Base-by-base conservation (phyloP, 2,329 filamentous ascomycete species). In the Delphinella strobiligena region DNA sequence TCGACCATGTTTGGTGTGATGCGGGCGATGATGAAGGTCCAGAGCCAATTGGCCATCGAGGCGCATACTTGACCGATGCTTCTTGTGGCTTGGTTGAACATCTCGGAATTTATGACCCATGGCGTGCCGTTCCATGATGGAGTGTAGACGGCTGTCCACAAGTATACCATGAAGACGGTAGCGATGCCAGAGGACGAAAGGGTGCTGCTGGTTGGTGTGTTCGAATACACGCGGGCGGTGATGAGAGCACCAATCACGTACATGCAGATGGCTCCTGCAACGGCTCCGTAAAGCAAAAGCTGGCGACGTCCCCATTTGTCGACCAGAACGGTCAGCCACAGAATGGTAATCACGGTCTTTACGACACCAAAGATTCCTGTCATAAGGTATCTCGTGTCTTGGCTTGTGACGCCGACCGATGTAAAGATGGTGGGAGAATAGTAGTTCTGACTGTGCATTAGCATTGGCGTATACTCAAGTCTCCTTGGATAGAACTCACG, bases 391-490 rank as follows among this genome's bases (percentile, higher is more conserved):
- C 69, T 67, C 4, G 68, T 70, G 40, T 72, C 78, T 16, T 70
- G 72, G 4, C 74, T 73, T 1, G 60, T 68, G 11, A 82, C 63
- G 9, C 79, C 78, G 31, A 83, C 72, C 12, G 68, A 72, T 45
- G 69, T 70, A 66, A 86, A 84, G 9, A 85, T 72, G 1, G 73
- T 80, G 0, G 80, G 80, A 1, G 66, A 70, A 58, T 81, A 84
- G 62, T 85, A 86, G 33, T 43, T 43, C 36, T 38, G 17, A 3
- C 4, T 2, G 2, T 4, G n/a, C 16, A 14, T 38, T n/a, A 38
- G 29, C 15, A 15, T 19, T 9, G 2, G 8, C 4, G 10, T 7
- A 29, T 5, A 16, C 22, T 2, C 29, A 12, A 17, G 17, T n/a
- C 14, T 4, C 4, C n/a, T 30, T 4, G 15, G 8, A 29, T 2